Evolutionary conservation across 148 eudicot species (phyloP), one percentile per base, ranked within the genome.

Genomic region (Chenopodium formosanum): DNA sequence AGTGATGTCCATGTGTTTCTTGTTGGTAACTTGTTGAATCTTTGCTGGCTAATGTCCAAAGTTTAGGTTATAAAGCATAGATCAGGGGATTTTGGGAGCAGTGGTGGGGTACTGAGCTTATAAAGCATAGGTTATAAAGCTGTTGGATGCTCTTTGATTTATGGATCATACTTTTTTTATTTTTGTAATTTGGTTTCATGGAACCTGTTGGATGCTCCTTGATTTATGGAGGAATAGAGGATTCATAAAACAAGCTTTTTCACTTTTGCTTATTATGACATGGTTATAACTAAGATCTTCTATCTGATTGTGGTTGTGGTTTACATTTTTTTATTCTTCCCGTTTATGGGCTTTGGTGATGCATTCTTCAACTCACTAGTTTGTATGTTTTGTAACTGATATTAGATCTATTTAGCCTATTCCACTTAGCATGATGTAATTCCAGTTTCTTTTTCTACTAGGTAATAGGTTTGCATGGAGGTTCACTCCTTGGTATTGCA

Each of bases 401-500:
- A 62, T 62, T 62, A 7, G 66, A 22, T 58, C 17, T 19, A 20
- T 83, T 65, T 53, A 12, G 4, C 70, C 32, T 71, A 25, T 20
- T 32, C 46, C 13, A 22, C 70, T 29, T 20, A 70, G 62, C 32
- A 22, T 44, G 19, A 29, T 66, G 68, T 75, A 60, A 79, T 70
- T 81, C 63, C 25, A 52, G 74, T 70, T 44, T 40, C 65, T 73
- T 47, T 46, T 68, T 29, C 65, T 52, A 62, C 19, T 75, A 90
- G 92, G 89, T 96, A 67, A 85, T 88, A 82, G 93, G 95, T 82
- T 88, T 96, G 87, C 97, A 96, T 82, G 98, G 99, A 47, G 99
- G 99, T 31, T 92, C 98, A 32, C 86, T 94, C 73, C 94, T 96
- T 82, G 99, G 98, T 86, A 84, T 96, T 85, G 90, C 98, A 22